phyloP scores from a whole-genome alignment of 2,329 filamentous ascomycete species.

The Escovopsis sp. region DNA sequence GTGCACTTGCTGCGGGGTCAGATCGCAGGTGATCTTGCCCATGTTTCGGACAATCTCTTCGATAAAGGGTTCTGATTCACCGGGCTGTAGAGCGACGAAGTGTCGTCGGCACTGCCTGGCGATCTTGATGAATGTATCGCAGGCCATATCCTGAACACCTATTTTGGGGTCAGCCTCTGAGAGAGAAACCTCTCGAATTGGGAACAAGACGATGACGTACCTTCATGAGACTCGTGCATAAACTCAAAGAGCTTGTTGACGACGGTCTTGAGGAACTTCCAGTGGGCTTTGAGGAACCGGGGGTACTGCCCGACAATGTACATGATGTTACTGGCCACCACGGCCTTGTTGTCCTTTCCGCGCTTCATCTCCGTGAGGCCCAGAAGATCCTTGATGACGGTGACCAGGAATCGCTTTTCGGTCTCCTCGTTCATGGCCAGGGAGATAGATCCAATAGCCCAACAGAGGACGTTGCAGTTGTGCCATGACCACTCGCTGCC shows the following conservation, averaged over 20 bases:
- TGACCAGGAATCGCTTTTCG: slow-evolving; percentile 95
- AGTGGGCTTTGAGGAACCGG: slow-evolving; percentile 94
- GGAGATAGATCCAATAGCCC: slow-evolving; percentile 97
- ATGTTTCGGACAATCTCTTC: slow-evolving; percentile 96
- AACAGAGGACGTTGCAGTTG: slow-evolving; percentile 98
- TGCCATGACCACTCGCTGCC: slow-evolving; percentile 97
- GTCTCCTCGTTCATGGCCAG: slow-evolving; percentile 99
- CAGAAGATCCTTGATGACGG: slow-evolving; percentile 94
- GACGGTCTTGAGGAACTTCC: slow-evolving; percentile 99
- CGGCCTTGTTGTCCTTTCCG: slow-evolving; percentile 98
- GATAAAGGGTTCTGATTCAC: slow-evolving; percentile 90
- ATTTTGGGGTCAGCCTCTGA: slow-evolving; percentile 12
- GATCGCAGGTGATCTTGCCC: slow-evolving; percentile 86
- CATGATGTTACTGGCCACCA: slow-evolving; percentile 99
- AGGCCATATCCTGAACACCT: slow-evolving; percentile 99
- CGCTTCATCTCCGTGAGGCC: slow-evolving; percentile 98
- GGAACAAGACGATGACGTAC: slow-evolving; percentile 24
- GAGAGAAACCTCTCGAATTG: neutral
- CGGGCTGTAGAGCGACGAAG: slow-evolving; percentile 90
- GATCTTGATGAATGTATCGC: slow-evolving; percentile 99
- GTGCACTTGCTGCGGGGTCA: slow-evolving; percentile 93
- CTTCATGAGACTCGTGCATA: slow-evolving; percentile 99
- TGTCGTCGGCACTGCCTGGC: slow-evolving; percentile 95
- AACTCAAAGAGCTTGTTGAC: slow-evolving; percentile 99
- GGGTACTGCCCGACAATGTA: slow-evolving; percentile 99